A percentile compares a stretch with the other conserved stretches of the same genome.
These are phyloP conservation scores for Lichtheimia corymbifera DNA, from an alignment of 371 early-diverging fungal species.

Conservation along the genomic window DNA sequence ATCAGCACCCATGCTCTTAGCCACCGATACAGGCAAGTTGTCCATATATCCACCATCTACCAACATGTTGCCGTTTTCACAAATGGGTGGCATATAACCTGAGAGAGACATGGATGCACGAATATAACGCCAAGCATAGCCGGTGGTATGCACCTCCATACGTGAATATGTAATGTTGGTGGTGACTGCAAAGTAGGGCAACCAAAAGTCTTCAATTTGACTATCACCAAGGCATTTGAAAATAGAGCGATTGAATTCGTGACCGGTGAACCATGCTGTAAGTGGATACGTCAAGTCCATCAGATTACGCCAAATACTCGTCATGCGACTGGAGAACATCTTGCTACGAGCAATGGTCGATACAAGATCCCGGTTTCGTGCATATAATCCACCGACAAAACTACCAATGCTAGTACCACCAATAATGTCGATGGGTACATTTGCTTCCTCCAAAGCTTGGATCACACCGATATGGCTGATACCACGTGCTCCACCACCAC, in stretches of 20 bases:
- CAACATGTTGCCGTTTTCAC: slow-evolving; percentile 95
- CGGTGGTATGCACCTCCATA: slow-evolving; percentile 91
- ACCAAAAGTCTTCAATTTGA: slow-evolving; percentile 98
- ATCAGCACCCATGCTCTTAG: slow-evolving; percentile 89
- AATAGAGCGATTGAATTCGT: slow-evolving; percentile 94
- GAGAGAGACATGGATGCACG: slow-evolving; percentile 99
- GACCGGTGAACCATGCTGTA: slow-evolving; percentile 89
- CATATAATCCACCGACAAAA: slow-evolving; percentile 96
- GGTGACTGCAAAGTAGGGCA: slow-evolving; percentile 96
- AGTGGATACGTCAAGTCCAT: slow-evolving; percentile 97
- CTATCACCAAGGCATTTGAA: slow-evolving; percentile 93
- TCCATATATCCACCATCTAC: slow-evolving; percentile 99
- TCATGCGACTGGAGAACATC: slow-evolving; percentile 81
- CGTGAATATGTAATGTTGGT: slow-evolving; percentile 97
- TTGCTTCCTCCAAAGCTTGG: slow-evolving; percentile 97
- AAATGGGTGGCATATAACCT: slow-evolving; percentile 94
- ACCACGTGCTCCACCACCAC: slow-evolving; percentile 99
- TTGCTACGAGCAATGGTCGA: slow-evolving; percentile 86
- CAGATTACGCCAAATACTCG: slow-evolving; percentile 87
- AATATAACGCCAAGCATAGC: slow-evolving; percentile 97
- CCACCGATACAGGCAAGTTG: slow-evolving; percentile 96
- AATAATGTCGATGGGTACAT: slow-evolving; percentile 97
- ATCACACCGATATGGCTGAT: slow-evolving; percentile 97
- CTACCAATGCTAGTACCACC: slow-evolving; percentile 99
- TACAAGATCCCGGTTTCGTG: slow-evolving; percentile 86